Evolutionary conservation across 495 filamentous ascomycete species (phyloP), one percentile per base, ranked within the genome.

Genomic region (Terfezia boudieri): DNA sequence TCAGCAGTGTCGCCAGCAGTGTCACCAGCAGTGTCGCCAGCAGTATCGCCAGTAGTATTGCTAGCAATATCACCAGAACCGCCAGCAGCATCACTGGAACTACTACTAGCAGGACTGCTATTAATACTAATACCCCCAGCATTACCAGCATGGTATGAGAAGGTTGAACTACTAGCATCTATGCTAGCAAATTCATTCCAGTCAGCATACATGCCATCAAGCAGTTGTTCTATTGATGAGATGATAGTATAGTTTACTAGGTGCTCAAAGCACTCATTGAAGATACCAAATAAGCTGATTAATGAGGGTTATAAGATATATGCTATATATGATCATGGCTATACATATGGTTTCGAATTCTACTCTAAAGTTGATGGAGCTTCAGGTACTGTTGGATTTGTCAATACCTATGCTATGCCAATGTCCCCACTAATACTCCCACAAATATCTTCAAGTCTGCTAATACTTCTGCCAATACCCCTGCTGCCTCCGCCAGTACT

Each of bases 291-390:
- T 8, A 55, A 55, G 54, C 48, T 41, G 2, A 55, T 55, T 52
- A 22, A 23, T 1, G 4, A 41, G 37, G 52, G 51, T 0, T 59
- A 54, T 20, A 52, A 59, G 35, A 54, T 59, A 9, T 26, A 48
- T 17, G 26, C 58, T 22, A 5, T 59, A 23, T 59, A 38, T 32
- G 9, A 51, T 32, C 32, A 36, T 12, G 48, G 55, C 9, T 59
- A 57, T 36, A 57, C 37, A 1, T 57, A 50, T 48, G 37, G 49
- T 3, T 59, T 59, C 11, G 43, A 56, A 23, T 59, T 51, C 3
- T 52, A 35, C 0, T 59, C 41, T 9, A 32, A 36, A 8, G n/a
- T 56, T 0, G 38, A 32, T 20, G 52, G 35, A 0, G 50, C 55
- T 12, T 46, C 54, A 0, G 16, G 41, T 2, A 32, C 26, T 32